Conservation (phyloP, 192 early-diverging fungal genomes). For the Coemansia sp. region DNA sequence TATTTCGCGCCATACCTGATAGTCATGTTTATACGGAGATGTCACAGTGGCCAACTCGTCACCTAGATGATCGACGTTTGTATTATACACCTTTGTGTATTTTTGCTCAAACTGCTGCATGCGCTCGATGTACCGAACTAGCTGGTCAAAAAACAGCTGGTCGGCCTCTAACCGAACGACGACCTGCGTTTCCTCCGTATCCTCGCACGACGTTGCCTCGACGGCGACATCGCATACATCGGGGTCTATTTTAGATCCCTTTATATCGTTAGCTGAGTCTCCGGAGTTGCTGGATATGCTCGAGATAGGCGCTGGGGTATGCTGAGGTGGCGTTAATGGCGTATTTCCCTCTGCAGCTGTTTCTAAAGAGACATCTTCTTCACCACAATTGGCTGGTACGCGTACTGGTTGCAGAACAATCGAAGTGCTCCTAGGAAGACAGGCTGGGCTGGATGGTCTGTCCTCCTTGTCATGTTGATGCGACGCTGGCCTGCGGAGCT, state of each 20-base stretch:
- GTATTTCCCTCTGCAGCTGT: neutral
- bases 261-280: too few species aligned
- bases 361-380: neutral
- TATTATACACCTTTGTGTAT: constrained; percentile 56
- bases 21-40: constrained; percentile 73
- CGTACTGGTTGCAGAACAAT: constrained; percentile 14
- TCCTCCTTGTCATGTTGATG: neutral
- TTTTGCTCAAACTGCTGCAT: constrained; percentile 58
- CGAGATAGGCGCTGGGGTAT: constrained; percentile 4
- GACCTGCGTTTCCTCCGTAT: constrained; percentile 39
- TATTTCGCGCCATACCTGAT: constrained; percentile 67
- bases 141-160: constrained; percentile 59
- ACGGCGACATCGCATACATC: constrained; percentile 8
- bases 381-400: neutral
- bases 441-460: constrained; percentile 3
- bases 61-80: constrained; percentile 57
- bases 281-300: too few species aligned
- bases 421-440: constrained; percentile 12
- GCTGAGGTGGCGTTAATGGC: neutral
- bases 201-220: constrained; percentile 8
- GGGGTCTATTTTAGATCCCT: too few species aligned
- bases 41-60: constrained; percentile 57
- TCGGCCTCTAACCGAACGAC: constrained; percentile 52
- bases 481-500: constrained; percentile 17
- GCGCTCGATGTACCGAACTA: constrained; percentile 59